Evolutionary conservation across 768 basidiomycete species (phyloP).

Genomic region (Boletus rubescentipes): DNA sequence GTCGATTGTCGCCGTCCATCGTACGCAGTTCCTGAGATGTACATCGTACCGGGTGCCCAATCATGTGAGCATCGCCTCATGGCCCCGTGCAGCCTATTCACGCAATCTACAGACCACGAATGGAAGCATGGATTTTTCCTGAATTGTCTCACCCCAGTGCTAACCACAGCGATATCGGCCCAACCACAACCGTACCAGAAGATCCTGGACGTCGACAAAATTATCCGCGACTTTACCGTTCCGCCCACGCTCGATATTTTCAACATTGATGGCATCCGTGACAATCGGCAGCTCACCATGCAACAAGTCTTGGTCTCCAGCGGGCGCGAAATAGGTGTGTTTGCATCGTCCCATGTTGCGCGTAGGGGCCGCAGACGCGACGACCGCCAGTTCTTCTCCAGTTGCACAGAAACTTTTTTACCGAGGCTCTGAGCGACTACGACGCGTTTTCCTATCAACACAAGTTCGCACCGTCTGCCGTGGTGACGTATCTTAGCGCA

Average conservation of each 20-base stretch:
- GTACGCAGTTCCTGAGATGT: constrained; percentile 31
- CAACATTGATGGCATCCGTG: constrained; percentile 35
- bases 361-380: not conserved
- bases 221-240: constrained; percentile 53
- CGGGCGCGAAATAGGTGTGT: constrained; percentile 61
- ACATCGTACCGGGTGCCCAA: constrained; percentile 27
- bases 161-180: constrained; percentile 56
- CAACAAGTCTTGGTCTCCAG: constrained; percentile 60
- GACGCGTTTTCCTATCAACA: constrained; percentile 58
- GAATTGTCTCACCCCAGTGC: constrained; percentile 59
- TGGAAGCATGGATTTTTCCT: constrained; percentile 71
- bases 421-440: constrained; percentile 56
- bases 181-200: constrained; percentile 50
- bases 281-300: constrained; percentile 57
- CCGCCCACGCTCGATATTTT: constrained; percentile 51
- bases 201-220: constrained; percentile 53
- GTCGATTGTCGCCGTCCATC: constrained; percentile 56
- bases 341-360: constrained; percentile 13
- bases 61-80: constrained; percentile 28
- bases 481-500: constrained; percentile 65
- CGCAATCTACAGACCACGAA: constrained; percentile 51
- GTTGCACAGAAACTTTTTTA: constrained; percentile 66
- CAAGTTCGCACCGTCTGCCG: constrained; percentile 64
- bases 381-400: constrained; percentile 55
- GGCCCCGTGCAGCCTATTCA: constrained; percentile 8